A percentile compares a stretch with the other conserved stretches of the same genome.
phyloP scores from a whole-genome alignment of 768 basidiomycete genomes.

The Tylopilus sp. region DNA sequence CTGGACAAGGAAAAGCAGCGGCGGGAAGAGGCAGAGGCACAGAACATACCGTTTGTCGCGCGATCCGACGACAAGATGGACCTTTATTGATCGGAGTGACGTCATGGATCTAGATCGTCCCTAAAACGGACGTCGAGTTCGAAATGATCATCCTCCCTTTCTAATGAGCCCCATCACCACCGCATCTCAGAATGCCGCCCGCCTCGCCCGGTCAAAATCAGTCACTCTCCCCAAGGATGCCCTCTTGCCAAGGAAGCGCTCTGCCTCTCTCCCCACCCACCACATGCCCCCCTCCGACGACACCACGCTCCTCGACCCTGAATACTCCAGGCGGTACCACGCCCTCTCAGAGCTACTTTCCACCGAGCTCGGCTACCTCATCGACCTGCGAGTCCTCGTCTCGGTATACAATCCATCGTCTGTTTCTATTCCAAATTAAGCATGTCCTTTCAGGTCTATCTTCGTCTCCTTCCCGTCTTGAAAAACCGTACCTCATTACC shows the following conservation, averaged over 20 bases:
- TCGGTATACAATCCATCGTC: conserved; percentile 45
- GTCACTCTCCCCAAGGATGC: background rate
- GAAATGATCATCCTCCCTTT: background rate
- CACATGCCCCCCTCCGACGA: too few species aligned
- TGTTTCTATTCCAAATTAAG: background rate
- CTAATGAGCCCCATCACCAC: background rate
- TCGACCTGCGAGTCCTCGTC: conserved; percentile 75
- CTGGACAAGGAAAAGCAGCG: conserved; percentile 67
- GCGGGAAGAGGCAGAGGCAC: conserved; percentile 53
- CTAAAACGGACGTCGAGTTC: background rate
- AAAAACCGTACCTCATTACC: conserved; percentile 26
- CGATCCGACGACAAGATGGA: conserved; percentile 64
- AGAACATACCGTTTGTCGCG: conserved; percentile 55
- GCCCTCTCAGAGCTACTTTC: conserved; percentile 81
- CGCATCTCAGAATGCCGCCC: background rate
- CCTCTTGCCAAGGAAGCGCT: background rate
- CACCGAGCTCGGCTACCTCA: conserved; percentile 81
- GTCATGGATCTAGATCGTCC: background rate
- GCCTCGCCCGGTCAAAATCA: background rate
- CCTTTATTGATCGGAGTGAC: conserved; percentile 42
- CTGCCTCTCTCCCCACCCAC: background rate
- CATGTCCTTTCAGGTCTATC: conserved; percentile 51
- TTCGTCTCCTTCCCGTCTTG: conserved; percentile 53
- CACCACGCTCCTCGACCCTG: background rate
- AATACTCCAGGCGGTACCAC: conserved; percentile 44